phyloP scores from a whole-genome alignment of 2,329 filamentous ascomycete genomes.

The Hypomyces perniciosus region DNA sequence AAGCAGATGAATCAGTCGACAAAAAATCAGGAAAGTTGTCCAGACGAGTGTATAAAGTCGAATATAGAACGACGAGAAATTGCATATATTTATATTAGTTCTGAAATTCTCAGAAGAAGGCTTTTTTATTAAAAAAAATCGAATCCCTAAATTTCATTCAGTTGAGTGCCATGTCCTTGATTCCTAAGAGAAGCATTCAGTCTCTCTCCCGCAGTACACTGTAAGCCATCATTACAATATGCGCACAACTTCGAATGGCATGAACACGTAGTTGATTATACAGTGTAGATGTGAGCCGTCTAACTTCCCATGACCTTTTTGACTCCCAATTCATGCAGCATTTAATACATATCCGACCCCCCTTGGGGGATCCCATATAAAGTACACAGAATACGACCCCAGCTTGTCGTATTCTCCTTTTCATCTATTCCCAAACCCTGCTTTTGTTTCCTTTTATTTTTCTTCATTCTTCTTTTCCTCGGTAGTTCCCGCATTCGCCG shows the following conservation, averaged over 20 bases:
- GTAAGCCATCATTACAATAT: background rate
- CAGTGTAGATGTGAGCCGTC: slow-evolving; percentile 9
- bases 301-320: slow-evolving; percentile 7
- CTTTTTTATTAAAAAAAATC: too few relatives aligned
- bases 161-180: too few relatives aligned
- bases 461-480: slow-evolving; percentile 15
- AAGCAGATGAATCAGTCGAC: too few relatives aligned
- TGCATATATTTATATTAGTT: too few relatives aligned
- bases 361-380: background rate
- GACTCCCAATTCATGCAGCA: slow-evolving; percentile 5
- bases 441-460: background rate
- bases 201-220: too few relatives aligned
- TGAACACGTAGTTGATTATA: background rate
- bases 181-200: too few relatives aligned
- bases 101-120: too few relatives aligned
- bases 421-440: background rate
- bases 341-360: slow-evolving; percentile 5
- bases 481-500: slow-evolving; percentile 22
- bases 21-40: too few relatives aligned
- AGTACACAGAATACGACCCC: slow-evolving; percentile 12
- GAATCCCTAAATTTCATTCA: too few relatives aligned
- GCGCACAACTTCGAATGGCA: too few relatives aligned
- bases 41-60: too few relatives aligned
- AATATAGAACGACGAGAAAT: too few relatives aligned
- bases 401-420: background rate